Evolutionary conservation across 331 rosid species (phyloP).

Genomic region (Arachis monticola): DNA sequence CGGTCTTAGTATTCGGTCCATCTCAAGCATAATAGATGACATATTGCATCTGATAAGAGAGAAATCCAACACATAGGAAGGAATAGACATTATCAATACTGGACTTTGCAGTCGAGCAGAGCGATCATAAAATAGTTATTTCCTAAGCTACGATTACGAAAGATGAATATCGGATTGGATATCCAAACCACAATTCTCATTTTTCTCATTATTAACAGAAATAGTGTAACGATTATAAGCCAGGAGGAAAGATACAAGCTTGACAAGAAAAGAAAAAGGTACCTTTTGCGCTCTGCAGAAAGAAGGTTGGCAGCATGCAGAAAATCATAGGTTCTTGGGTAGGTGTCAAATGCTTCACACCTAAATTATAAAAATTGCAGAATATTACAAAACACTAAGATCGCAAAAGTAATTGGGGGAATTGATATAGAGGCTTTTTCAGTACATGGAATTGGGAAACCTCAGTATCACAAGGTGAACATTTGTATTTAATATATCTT

Average conservation of each 20-base stretch:
- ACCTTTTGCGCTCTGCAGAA: conserved; percentile 80
- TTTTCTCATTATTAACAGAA: background rate
- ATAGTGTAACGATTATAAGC: background rate
- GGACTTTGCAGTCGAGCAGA: background rate
- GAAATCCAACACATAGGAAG: conserved; percentile 21
- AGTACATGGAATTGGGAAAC: conserved; percentile 18
- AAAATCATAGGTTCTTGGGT: conserved; percentile 90
- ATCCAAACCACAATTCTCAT: conserved; percentile 8
- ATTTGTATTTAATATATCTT: conserved; percentile 18
- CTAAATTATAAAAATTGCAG: conserved; percentile 43
- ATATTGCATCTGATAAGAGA: conserved; percentile 63
- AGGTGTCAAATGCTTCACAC: conserved; percentile 94
- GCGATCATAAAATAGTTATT: background rate
- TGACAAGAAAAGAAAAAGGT: conserved; percentile 34
- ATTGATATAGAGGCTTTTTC: background rate
- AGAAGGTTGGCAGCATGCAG: conserved; percentile 81
- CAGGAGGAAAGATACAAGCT: background rate
- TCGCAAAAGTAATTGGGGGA: conserved; percentile 1
- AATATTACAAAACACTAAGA: conserved; percentile 5
- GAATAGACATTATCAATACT: background rate
- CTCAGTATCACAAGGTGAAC: conserved; percentile 12
- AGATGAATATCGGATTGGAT: background rate
- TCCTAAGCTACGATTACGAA: conserved; percentile 30
- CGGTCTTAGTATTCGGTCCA: conserved; percentile 94
- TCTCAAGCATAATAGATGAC: conserved; percentile 87